Evolutionary conservation across 2,329 filamentous ascomycete genomes (phyloP), one percentile per base, ranked within the genome.

Genomic region (Claviceps sp.): DNA sequence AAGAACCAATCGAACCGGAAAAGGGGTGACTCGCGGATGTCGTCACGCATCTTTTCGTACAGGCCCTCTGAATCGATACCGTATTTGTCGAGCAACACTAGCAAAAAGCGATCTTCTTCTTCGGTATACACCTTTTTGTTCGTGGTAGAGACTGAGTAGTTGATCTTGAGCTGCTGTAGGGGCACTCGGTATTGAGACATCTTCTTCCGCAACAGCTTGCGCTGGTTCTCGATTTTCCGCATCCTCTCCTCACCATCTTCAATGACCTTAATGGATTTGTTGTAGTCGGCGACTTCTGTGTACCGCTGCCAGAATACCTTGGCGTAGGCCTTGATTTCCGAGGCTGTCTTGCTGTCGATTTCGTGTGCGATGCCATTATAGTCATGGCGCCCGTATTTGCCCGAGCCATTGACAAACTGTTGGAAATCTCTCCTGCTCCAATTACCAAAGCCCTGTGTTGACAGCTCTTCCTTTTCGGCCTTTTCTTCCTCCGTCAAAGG

Each of bases 1-100:
- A 98, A 96, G 73, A 98, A 98, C 94, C 94, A 98, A 66, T 98
- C 93, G 62, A 98, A 98, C 41, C 93, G 83, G 78, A 98, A 98
- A 3, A 98, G 74, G 9, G 93, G 90, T 52, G 85, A 91, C 58
- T 96, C 89, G 37, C 90, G 85, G 58, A 98, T 95, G 65, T 97
- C 93, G 58, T 97, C 91, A n/a, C 93, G 85, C 63, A 98, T 95
- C 66, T 83, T 84, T 61, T 98, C 93, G 66, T 93, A 94, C 56
- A 98, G 78, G 37, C 81, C 81, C 61, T 97, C 91, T 1, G 86
- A 85, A 64, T 98, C 94, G 38, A 98, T 83, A 6, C 94, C 93
- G 60, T 89, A 86, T 67, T 85, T 87, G 70, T 98, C 89, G 5
- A 98, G 77, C 70, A 96, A 85, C 48, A 98, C 91, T 37, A 98